Percentiles rank a stretch among this genome's conserved stretches.
Conservation (phyloP, 495 filamentous ascomycete species). For the Penicillium ochrochloron region DNA sequence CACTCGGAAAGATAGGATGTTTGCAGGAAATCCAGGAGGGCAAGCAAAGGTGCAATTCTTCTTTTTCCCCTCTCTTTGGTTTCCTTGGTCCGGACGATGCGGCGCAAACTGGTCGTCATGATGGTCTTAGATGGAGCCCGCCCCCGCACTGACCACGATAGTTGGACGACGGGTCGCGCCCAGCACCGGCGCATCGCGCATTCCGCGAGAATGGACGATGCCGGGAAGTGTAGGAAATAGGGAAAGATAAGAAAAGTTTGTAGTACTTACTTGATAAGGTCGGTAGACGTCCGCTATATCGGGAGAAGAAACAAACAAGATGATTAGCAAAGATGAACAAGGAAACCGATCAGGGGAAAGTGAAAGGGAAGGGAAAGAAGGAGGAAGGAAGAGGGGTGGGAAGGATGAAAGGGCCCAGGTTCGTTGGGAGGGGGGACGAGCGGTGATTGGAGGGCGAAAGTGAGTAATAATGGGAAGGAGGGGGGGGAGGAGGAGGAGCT, state of each 20-base stretch:
- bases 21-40: background rate
- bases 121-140: conserved; percentile 11
- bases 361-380: conserved; percentile 25
- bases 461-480: background rate
- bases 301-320: conserved; percentile 9
- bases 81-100: conserved; percentile 1
- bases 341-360: conserved; percentile 30
- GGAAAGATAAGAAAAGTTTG: conserved; percentile 12
- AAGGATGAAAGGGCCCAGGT: conserved; percentile 37
- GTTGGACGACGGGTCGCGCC: conserved; percentile 7
- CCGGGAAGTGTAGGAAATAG: conserved; percentile 4
- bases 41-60: background rate
- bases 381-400: conserved; percentile 23
- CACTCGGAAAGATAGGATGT: conserved; percentile 9
- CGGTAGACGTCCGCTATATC: conserved; percentile 59
- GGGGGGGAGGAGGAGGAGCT: conserved; percentile 16
- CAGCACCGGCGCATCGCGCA: conserved; percentile 11
- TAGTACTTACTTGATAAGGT: conserved; percentile 56
- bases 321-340: conserved; percentile 21
- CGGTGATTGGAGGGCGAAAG: conserved; percentile 14
- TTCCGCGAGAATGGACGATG: conserved; percentile 10
- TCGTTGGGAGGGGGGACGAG: background rate
- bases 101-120: background rate
- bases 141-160: conserved; percentile 38
- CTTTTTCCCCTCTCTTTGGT: background rate